phyloP scores from a whole-genome alignment of 306 rosid species.

The Vigna nakashimae region DNA sequence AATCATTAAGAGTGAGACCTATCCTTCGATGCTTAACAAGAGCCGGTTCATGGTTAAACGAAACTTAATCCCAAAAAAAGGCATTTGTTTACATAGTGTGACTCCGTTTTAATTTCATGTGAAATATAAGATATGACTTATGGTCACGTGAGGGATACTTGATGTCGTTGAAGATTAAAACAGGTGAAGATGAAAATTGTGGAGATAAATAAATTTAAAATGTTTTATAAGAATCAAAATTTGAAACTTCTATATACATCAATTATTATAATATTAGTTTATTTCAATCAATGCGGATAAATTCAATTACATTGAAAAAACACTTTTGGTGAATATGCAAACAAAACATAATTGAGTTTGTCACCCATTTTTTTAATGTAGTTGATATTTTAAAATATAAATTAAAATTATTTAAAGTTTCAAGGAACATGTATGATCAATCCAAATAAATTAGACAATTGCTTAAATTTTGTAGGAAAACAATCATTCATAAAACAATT shows the following conservation, averaged over 20 bases:
- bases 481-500: no score
- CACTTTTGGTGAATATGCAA: no score
- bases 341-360: background rate
- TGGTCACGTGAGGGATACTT: background rate
- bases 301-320: no score
- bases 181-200: no score
- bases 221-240: background rate
- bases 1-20: background rate
- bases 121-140: background rate
- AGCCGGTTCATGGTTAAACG: no score
- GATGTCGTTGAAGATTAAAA: background rate
- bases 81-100: no score
- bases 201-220: no score
- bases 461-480: background rate
- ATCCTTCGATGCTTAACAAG: background rate
- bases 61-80: no score
- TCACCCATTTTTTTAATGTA: no score
- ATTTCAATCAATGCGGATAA: no score
- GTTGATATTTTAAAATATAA: background rate
- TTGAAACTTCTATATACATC: no score
- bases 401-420: background rate
- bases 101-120: background rate
- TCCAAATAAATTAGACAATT: background rate
- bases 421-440: background rate
- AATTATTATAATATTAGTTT: no score